These are phyloP conservation scores for Asclepias syriaca DNA, from an alignment of 257 asterid genomes.

Conservation along the genomic window DNA sequence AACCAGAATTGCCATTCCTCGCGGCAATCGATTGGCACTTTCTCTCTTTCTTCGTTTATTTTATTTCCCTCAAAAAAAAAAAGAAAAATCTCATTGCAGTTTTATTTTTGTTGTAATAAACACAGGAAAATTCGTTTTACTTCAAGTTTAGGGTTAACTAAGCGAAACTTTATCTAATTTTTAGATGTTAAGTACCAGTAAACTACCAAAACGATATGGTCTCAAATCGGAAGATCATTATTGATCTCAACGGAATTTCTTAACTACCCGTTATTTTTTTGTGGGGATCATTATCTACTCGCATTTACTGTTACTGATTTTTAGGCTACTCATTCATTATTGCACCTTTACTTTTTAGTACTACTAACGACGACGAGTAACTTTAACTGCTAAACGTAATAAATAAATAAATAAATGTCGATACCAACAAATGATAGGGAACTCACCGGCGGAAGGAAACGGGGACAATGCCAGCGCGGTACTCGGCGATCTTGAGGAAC, in stretches of 20 bases:
- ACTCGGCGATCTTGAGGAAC: slow-evolving; percentile 64
- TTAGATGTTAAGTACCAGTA: no score
- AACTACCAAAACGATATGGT: background rate
- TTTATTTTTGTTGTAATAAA: no score
- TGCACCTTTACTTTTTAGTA: background rate
- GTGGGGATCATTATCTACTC: background rate
- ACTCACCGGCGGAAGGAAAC: slow-evolving; percentile 56
- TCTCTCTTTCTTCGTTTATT: background rate
- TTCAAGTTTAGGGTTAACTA: no score
- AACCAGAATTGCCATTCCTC: background rate
- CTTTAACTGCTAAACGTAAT: background rate
- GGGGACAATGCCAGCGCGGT: slow-evolving; percentile 71
- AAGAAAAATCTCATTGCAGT: no score
- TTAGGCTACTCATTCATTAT: background rate
- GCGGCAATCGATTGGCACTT: background rate
- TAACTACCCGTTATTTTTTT: no score
- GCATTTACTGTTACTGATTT: background rate
- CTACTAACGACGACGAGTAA: no score
- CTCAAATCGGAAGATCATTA: background rate
- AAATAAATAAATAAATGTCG: background rate
- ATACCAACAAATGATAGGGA: background rate
- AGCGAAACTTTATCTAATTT: no score
- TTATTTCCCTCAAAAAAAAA: no score
- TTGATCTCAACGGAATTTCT: no score
- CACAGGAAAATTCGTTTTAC: no score